Percentiles rank a stretch among this genome's conserved stretches.
These are phyloP conservation scores for Porpolomopsis calyptriformis DNA, from an alignment of 768 basidiomycete genomes.

Conservation along the genomic window DNA sequence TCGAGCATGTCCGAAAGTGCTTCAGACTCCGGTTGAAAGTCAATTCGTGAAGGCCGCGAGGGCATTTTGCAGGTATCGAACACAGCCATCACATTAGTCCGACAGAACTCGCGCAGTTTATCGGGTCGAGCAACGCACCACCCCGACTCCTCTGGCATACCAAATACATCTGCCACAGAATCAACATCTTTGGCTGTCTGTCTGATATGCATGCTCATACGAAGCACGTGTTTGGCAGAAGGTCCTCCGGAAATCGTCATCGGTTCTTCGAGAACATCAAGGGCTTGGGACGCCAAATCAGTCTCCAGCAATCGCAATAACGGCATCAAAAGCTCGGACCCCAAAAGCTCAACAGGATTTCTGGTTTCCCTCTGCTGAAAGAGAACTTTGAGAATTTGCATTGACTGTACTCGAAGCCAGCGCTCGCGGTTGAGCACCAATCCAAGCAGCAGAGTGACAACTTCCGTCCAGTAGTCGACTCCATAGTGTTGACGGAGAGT, in stretches of 20 bases:
- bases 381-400: slow-evolving; percentile 83
- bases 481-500: slow-evolving; percentile 82
- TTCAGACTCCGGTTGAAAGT: slow-evolving; percentile 58
- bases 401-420: slow-evolving; percentile 72
- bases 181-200: slow-evolving; percentile 36
- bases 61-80: slow-evolving; percentile 75
- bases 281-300: slow-evolving; percentile 71
- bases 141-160: slow-evolving; percentile 70
- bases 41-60: slow-evolving; percentile 57
- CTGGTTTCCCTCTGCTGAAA: slow-evolving; percentile 79
- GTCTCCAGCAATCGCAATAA: slow-evolving; percentile 81
- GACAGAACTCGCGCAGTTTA: slow-evolving; percentile 47
- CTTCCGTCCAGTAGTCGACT: slow-evolving; percentile 62
- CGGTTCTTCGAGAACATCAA: slow-evolving; percentile 91
- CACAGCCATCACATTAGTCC: slow-evolving; percentile 73
- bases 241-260: slow-evolving; percentile 68
- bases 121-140: slow-evolving; percentile 77
- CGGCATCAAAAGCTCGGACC: slow-evolving; percentile 85
- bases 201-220: slow-evolving; percentile 77
- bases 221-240: slow-evolving; percentile 74
- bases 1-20: slow-evolving; percentile 35
- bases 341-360: slow-evolving; percentile 60
- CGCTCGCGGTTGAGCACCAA: slow-evolving; percentile 72
- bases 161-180: slow-evolving; percentile 63
- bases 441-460: slow-evolving; percentile 78